phyloP scores from a whole-genome alignment of 306 rosid genomes.

The Ceratonia siliqua region DNA sequence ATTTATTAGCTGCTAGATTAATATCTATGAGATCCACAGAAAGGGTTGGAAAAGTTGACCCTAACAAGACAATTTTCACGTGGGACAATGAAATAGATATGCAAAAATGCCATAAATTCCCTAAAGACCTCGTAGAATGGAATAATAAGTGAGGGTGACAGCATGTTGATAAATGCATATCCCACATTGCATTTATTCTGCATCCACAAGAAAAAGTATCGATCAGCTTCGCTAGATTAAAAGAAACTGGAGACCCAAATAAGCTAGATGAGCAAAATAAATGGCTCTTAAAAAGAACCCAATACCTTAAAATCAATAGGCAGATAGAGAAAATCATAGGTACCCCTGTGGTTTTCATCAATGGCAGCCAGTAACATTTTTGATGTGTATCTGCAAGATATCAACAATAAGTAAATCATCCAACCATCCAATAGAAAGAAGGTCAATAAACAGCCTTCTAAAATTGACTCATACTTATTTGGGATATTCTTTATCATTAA shows the following conservation, averaged over 20 bases:
- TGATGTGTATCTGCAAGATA: constrained; percentile 79
- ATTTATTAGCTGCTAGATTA: constrained; percentile 20
- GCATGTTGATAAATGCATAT: constrained; percentile 98
- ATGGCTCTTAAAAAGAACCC: constrained; percentile 3
- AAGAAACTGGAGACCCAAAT: not conserved
- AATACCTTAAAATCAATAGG: constrained; percentile 97
- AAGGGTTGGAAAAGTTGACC: constrained; percentile 5
- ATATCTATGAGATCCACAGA: not conserved
- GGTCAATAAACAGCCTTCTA: constrained; percentile 10
- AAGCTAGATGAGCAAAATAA: not conserved
- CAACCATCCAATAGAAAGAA: constrained; percentile 11
- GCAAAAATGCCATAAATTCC: constrained; percentile 5
- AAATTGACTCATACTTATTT: constrained; percentile 68
- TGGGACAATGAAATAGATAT: constrained; percentile 7
- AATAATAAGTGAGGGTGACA: constrained; percentile 80
- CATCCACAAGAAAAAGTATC: constrained; percentile 20
- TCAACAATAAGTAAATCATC: constrained; percentile 28
- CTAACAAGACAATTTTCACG: constrained; percentile 11
- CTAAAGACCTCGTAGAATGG: constrained; percentile 73
- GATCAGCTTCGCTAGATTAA: constrained; percentile 29
- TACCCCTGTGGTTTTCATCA: constrained; percentile 85
- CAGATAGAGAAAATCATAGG: constrained; percentile 91
- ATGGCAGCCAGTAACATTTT: constrained; percentile 96
- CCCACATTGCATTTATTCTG: constrained; percentile 99
- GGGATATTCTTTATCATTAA: constrained; percentile 98